phyloP scores from a whole-genome alignment of 2,329 filamentous ascomycete species.

The Volutella citrinella region DNA sequence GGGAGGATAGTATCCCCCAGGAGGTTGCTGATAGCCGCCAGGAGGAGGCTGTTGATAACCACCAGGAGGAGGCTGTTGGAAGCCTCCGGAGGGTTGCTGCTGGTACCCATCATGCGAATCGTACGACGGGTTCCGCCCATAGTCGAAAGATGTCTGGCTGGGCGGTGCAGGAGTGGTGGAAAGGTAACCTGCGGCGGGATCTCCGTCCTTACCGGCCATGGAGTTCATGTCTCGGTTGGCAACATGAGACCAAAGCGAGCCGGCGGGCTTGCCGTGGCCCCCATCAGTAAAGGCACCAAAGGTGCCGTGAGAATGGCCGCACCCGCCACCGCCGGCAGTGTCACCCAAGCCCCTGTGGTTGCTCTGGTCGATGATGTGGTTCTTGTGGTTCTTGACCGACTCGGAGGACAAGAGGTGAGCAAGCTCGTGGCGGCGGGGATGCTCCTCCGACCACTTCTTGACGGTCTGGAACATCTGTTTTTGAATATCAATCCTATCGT shows the following conservation, averaged over 20 bases:
- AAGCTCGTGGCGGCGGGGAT: constrained; percentile 64
- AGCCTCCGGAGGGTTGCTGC: constrained; percentile 21
- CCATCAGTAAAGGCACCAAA: constrained; percentile 39
- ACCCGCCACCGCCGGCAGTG: constrained; percentile 30
- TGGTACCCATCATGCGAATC: constrained; percentile 19
- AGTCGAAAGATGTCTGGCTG: constrained; percentile 37
- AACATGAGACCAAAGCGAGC: constrained; percentile 60
- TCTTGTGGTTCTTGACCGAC: constrained; percentile 78
- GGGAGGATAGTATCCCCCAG: constrained; percentile 32
- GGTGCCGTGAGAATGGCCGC: constrained; percentile 41
- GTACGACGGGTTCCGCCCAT: constrained; percentile 36
- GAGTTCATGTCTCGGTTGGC: constrained; percentile 55
- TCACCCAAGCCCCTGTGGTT: constrained; percentile 27
- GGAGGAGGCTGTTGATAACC: constrained; percentile 28
- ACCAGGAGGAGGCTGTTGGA: constrained; percentile 12
- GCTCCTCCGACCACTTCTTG: constrained; percentile 72
- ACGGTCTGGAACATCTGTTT: constrained; percentile 87
- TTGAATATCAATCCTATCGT: constrained; percentile 76
- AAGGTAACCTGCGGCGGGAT: constrained; percentile 33
- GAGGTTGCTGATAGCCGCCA: constrained; percentile 31
- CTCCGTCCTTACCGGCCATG: constrained; percentile 48
- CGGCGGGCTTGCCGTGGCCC: constrained; percentile 57
- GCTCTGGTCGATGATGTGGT: constrained; percentile 58
- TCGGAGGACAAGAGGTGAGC: constrained; percentile 77
- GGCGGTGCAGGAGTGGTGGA: constrained; percentile 38